phyloP scores from a whole-genome alignment of 495 filamentous ascomycete genomes.

The Extremus antarcticus region DNA sequence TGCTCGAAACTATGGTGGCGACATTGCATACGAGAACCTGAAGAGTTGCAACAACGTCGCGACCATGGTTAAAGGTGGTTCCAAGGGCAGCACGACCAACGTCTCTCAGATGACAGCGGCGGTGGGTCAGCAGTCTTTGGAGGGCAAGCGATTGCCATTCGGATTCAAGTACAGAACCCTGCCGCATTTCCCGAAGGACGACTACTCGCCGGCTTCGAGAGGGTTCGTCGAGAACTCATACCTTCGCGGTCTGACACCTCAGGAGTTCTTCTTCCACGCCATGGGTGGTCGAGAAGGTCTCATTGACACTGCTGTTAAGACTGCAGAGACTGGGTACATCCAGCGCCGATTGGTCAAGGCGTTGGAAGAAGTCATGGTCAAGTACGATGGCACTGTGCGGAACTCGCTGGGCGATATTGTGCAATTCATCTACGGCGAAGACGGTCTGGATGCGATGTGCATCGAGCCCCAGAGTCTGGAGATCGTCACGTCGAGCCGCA shows the following conservation, averaged over 20 bases:
- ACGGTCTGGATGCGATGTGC: slow-evolving; percentile 78
- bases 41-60: slow-evolving; percentile 94
- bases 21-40: slow-evolving; percentile 75
- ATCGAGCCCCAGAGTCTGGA: slow-evolving; percentile 91
- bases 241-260: slow-evolving; percentile 84
- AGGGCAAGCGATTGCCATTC: slow-evolving; percentile 98
- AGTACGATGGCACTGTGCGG: slow-evolving; percentile 94
- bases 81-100: slow-evolving; percentile 96
- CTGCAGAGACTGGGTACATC: slow-evolving; percentile 97
- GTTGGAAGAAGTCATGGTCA: slow-evolving; percentile 91
- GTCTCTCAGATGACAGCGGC: slow-evolving; percentile 98
- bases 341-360: slow-evolving; percentile 97
- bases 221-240: slow-evolving; percentile 99
- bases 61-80: slow-evolving; percentile 89
- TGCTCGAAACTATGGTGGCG: slow-evolving; percentile 92
- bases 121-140: slow-evolving; percentile 93
- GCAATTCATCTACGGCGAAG: slow-evolving; percentile 96
- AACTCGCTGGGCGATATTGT: slow-evolving; percentile 96
- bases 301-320: slow-evolving; percentile 99
- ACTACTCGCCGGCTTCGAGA: slow-evolving; percentile 92
- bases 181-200: slow-evolving; percentile 97
- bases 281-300: slow-evolving; percentile 99
- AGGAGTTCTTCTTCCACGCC: slow-evolving; percentile 98
- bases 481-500: slow-evolving; percentile 62
- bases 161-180: slow-evolving; percentile 97